These are phyloP conservation scores for Lasiodiplodia gonubiensis DNA, from an alignment of 2,329 filamentous ascomycete species.

Conservation along the genomic window DNA sequence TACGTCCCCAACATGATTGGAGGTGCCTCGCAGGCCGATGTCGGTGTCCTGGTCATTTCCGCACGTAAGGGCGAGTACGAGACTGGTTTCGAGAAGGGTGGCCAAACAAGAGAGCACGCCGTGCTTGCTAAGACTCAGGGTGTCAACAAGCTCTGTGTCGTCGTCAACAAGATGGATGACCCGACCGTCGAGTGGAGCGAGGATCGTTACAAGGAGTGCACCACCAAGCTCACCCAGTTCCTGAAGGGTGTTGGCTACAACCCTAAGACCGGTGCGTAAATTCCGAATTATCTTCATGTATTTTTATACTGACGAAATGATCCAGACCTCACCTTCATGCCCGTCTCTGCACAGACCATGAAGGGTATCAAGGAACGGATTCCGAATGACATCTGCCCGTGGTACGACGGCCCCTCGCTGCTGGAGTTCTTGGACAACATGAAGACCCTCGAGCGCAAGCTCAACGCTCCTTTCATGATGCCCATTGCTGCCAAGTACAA, in stretches of 20 bases:
- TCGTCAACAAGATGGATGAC: constrained; percentile 99
- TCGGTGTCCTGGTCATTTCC: constrained; percentile 94
- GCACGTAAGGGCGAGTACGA: constrained; percentile 98
- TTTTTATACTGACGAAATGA: constrained; percentile 46
- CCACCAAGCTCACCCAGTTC: constrained; percentile 83
- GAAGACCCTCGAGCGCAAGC: constrained; percentile 89
- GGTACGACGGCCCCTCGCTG: constrained; percentile 88
- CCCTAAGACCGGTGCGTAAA: constrained; percentile 68
- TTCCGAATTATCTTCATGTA: not conserved
- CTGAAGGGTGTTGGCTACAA: constrained; percentile 94
- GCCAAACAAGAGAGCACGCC: constrained; percentile 96
- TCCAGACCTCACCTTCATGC: constrained; percentile 89
- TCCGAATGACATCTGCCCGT: constrained; percentile 74
- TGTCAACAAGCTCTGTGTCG: constrained; percentile 94
- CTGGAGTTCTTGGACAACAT: constrained; percentile 96
- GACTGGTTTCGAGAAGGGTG: constrained; percentile 95
- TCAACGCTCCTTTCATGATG: constrained; percentile 99
- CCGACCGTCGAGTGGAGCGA: constrained; percentile 95
- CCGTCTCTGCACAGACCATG: constrained; percentile 86
- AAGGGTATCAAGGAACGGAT: constrained; percentile 89
- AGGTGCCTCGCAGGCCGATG: constrained; percentile 66
- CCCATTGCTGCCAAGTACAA: constrained; percentile 94
- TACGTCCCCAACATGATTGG: constrained; percentile 99
- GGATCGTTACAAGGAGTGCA: constrained; percentile 91
- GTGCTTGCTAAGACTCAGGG: constrained; percentile 98